Base-by-base conservation (phyloP, 257 asterid species). In the Voacanga thouarsii region DNA sequence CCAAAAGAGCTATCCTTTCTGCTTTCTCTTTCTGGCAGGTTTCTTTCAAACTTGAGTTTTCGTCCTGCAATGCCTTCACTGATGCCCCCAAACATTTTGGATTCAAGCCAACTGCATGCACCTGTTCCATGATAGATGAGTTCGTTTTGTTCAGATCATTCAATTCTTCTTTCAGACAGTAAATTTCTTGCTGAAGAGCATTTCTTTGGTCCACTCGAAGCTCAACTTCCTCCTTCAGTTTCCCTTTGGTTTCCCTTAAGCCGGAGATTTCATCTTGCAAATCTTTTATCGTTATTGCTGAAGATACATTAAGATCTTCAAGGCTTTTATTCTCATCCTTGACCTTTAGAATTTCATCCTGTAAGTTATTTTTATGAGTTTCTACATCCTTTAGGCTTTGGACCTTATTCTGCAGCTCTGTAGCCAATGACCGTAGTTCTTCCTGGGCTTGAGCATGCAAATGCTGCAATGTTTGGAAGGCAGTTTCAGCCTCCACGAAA, bases 401-500 rank as follows among this genome's bases (percentile, higher is more conserved):
- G 74, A 92, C 93, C 88, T 92, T 87, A 28, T 83, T 86, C 83
- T 93, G 96, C 83, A 95, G 81, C 78, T 96, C 99, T 7, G 88
- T 78, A 75, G 92, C 86, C 86, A 90, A 82, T 67, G 89, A 83
- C 64, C 90, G 89, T 64, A 96, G 87, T 72, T 96, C 98, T 78
- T 96, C 98, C 87, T 93, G 99, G 75, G 95, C 89, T 75, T 90
- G 88, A 41, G 97, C 89, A 60, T 93, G 97, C 87, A 92, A 89
- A 80, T 91, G 97, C 90, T 90, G 98, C 86, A 96, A 80, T 45
- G 99, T 90, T 76, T 94, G 97, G 78, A 96, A 96, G 57, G 97
- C 98, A 51, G 97, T 92, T 86, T 96, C 98, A 76, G 98, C 98
- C 84, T 94, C 98, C 63, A 94, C 92, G 79, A 94, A 96, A 39